Conservation (phyloP, 2,329 filamentous ascomycete species). For the Calonectria henricotiae region DNA sequence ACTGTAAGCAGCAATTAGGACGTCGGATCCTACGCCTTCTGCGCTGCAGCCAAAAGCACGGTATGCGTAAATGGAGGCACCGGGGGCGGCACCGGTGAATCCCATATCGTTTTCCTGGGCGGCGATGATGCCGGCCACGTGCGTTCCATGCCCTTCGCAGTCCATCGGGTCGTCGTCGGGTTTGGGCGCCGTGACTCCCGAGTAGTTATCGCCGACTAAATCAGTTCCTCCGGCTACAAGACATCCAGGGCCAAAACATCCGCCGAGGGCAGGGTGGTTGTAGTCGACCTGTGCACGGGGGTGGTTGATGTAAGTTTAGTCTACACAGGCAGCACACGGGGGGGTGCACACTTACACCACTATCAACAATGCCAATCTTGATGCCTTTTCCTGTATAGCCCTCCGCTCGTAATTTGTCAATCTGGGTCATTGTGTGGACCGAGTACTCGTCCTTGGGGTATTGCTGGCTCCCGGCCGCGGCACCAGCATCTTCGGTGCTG, state of each 20-base stretch:
- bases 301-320: not conserved
- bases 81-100: slow-evolving; percentile 73
- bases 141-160: slow-evolving; percentile 74
- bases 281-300: slow-evolving; percentile 69
- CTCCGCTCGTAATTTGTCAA: slow-evolving; percentile 67
- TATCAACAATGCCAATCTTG: slow-evolving; percentile 71
- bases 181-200: slow-evolving; percentile 58
- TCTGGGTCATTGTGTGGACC: slow-evolving; percentile 70
- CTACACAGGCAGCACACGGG: too few relatives aligned
- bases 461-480: not conserved
- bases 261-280: slow-evolving; percentile 75
- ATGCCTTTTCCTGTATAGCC: slow-evolving; percentile 68
- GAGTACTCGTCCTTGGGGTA: slow-evolving; percentile 19
- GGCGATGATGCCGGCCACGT: slow-evolving; percentile 76
- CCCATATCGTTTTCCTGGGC: slow-evolving; percentile 69
- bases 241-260: slow-evolving; percentile 74
- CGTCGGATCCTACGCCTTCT: slow-evolving; percentile 65
- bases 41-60: slow-evolving; percentile 73
- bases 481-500: not conserved
- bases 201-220: slow-evolving; percentile 72
- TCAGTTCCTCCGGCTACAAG: slow-evolving; percentile 73
- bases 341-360: slow-evolving; percentile 62
- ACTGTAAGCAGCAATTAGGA: slow-evolving; percentile 74
- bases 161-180: slow-evolving; percentile 71
- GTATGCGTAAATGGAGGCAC: slow-evolving; percentile 71